A percentile compares a stretch with the other conserved stretches of the same genome.
Conservation (phyloP, 805 yeast species). For the Starmerella bombi region DNA sequence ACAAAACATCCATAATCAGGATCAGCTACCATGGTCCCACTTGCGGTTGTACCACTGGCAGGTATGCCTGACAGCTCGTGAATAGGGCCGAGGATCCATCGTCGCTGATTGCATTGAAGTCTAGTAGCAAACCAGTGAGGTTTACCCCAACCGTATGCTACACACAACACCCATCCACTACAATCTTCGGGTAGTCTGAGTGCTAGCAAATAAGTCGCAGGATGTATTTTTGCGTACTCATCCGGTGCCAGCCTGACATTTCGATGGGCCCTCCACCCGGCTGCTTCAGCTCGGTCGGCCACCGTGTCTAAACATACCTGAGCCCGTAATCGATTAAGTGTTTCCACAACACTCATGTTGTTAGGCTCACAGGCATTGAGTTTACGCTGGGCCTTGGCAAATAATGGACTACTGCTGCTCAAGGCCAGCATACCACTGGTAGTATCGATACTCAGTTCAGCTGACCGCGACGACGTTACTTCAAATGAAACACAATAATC, state of each 20-base stretch:
- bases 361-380: slow-evolving; percentile 8
- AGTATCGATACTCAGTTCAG: slow-evolving; percentile 21
- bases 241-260: slow-evolving; percentile 37
- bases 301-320: slow-evolving; percentile 39
- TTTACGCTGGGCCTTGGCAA: slow-evolving; percentile 11
- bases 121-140: slow-evolving; percentile 20
- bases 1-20: slow-evolving; percentile 25
- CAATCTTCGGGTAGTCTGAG: slow-evolving; percentile 24
- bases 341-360: slow-evolving; percentile 23
- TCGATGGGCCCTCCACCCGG: slow-evolving; percentile 56
- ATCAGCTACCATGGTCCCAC: slow-evolving; percentile 6
- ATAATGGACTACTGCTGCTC: slow-evolving; percentile 14
- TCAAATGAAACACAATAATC: slow-evolving; percentile 8
- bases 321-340: slow-evolving; percentile 36
- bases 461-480: slow-evolving; percentile 7
- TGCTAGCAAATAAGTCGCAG: slow-evolving; percentile 20
- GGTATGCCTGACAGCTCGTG: slow-evolving; percentile 11
- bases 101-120: slow-evolving; percentile 14
- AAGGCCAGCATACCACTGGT: slow-evolving; percentile 18
- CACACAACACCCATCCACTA: slow-evolving; percentile 31
- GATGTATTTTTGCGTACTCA: slow-evolving; percentile 31
- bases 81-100: slow-evolving; percentile 20
- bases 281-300: slow-evolving; percentile 41
- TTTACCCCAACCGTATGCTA: slow-evolving; percentile 20
- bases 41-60: neutral